Evolutionary conservation across 768 basidiomycete species (phyloP).

Genomic region (Boletus vermiculosoides): DNA sequence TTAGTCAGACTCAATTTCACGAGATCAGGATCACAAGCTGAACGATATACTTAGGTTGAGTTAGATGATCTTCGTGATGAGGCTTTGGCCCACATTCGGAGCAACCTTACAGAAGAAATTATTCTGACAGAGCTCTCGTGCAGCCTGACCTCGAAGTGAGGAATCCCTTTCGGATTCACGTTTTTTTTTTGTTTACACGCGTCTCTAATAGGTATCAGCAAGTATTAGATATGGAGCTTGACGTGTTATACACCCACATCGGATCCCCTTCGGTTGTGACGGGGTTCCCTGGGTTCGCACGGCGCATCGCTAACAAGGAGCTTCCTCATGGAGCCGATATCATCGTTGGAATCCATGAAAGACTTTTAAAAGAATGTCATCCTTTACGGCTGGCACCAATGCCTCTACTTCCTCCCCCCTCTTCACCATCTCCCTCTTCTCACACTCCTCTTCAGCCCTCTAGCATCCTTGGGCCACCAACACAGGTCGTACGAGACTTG

Average conservation of each 20-base stretch:
- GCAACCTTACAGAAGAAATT: slow-evolving; percentile 21
- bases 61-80: slow-evolving; percentile 16
- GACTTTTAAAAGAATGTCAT: slow-evolving; percentile 13
- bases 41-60: slow-evolving; percentile 12
- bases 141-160: slow-evolving; percentile 19
- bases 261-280: no score
- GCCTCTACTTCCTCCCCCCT: no score
- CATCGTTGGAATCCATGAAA: slow-evolving; percentile 20
- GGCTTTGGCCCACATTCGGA: slow-evolving; percentile 19
- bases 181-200: no score
- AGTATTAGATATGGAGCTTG: no score
- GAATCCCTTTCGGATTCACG: not conserved
- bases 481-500: no score
- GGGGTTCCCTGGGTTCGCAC: slow-evolving; percentile 4
- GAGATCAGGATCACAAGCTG: not conserved
- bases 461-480: no score
- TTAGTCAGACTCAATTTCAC: no score
- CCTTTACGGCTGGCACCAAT: not conserved
- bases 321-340: slow-evolving; percentile 25
- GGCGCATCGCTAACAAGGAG: slow-evolving; percentile 15
- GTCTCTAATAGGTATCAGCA: no score
- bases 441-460: no score
- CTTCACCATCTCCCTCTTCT: not conserved
- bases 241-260: no score
- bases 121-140: slow-evolving; percentile 23